phyloP scores from a whole-genome alignment of 2,329 filamentous ascomycete species.

The Dactylellina drechsleri region DNA sequence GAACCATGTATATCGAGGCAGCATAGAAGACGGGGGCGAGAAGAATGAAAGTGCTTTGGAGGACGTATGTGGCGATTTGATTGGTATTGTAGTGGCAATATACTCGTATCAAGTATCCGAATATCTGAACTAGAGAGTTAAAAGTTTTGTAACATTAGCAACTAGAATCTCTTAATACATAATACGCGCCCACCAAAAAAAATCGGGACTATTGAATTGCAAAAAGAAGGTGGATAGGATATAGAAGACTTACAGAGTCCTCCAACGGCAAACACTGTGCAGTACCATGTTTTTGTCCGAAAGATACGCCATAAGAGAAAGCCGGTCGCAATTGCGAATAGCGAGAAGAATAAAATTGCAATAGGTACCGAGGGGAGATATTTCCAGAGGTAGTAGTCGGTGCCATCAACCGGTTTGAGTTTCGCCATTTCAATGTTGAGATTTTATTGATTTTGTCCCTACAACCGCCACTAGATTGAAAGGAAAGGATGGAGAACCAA shows the following conservation, averaged over 20 bases:
- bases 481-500: too few relatives aligned
- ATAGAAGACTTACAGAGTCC: slow-evolving; percentile 63
- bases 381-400: slow-evolving; percentile 33
- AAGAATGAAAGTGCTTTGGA: slow-evolving; percentile 64
- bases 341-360: slow-evolving; percentile 5
- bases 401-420: slow-evolving; percentile 22
- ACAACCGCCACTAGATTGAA: too few relatives aligned
- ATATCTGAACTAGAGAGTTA: slow-evolving; percentile 62
- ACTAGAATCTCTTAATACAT: background rate
- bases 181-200: background rate
- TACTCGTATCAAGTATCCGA: slow-evolving; percentile 62
- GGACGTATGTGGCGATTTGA: slow-evolving; percentile 61
- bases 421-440: slow-evolving; percentile 12
- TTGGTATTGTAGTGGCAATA: slow-evolving; percentile 57
- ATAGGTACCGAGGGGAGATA: slow-evolving; percentile 36
- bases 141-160: background rate
- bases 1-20: slow-evolving; percentile 67
- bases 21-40: slow-evolving; percentile 66
- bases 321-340: slow-evolving; percentile 9
- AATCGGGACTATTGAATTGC: too few relatives aligned
- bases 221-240: slow-evolving; percentile 15
- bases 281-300: slow-evolving; percentile 65
- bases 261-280: slow-evolving; percentile 64
- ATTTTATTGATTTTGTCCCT: background rate
- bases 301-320: slow-evolving; percentile 8